A percentile compares a stretch with the other conserved stretches of the same genome.
Evolutionary conservation across 257 asterid genomes (phyloP).

Genomic region (Leonotis leonurus): DNA sequence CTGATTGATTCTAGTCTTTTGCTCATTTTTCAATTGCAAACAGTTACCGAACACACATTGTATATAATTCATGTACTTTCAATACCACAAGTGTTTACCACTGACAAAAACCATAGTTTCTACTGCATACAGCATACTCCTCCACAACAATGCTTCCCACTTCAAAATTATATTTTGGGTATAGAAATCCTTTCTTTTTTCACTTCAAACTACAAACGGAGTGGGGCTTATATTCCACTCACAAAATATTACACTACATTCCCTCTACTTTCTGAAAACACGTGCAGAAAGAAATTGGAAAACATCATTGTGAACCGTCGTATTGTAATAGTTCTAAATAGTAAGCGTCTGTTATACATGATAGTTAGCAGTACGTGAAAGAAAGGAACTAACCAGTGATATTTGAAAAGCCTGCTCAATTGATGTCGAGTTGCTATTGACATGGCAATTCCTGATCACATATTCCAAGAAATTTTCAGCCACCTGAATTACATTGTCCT

Average conservation of each 20-base stretch:
- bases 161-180: too few relatives aligned
- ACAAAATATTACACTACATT: too few relatives aligned
- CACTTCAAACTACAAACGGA: too few relatives aligned
- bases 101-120: slow-evolving; percentile 2
- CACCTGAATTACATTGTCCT: slow-evolving; percentile 48
- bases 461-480: slow-evolving; percentile 50
- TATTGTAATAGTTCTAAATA: neutral
- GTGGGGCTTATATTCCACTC: too few relatives aligned
- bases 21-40: neutral
- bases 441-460: slow-evolving; percentile 55
- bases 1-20: too few relatives aligned
- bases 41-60: neutral
- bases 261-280: too few relatives aligned
- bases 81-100: neutral
- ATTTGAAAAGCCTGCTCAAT: slow-evolving; percentile 72
- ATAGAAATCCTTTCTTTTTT: too few relatives aligned
- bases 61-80: slow-evolving; percentile 1
- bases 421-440: slow-evolving; percentile 43
- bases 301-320: too few relatives aligned
- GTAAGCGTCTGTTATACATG: neutral
- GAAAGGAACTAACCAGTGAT: slow-evolving; percentile 59
- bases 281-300: too few relatives aligned
- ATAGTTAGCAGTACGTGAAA: neutral
- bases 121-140: too few relatives aligned
- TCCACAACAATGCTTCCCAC: too few relatives aligned